A percentile compares a stretch with the other conserved stretches of the same genome.
phyloP scores from a whole-genome alignment of 257 asterid genomes.

The Solanum gracilifrons region DNA sequence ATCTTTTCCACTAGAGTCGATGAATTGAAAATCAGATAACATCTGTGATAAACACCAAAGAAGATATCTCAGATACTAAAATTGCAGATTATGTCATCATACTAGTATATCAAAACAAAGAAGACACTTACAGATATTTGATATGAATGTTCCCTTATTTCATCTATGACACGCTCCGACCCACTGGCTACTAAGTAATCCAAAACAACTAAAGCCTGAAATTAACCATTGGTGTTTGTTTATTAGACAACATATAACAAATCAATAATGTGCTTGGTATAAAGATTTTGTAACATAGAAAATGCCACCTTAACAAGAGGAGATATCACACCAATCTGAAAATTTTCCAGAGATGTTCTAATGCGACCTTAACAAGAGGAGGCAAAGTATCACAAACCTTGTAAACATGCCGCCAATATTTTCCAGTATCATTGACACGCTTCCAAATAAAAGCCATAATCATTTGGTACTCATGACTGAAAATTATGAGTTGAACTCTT shows the following conservation, averaged over 20 bases:
- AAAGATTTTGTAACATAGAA: neutral
- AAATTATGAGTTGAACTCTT: neutral
- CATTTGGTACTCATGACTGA: constrained; percentile 93
- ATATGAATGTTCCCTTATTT: constrained; percentile 86
- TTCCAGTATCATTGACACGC: constrained; percentile 88
- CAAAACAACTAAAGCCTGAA: constrained; percentile 80
- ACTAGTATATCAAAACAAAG: neutral
- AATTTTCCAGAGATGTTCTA: neutral
- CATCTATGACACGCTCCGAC: constrained; percentile 88
- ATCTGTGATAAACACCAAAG: constrained; percentile 36
- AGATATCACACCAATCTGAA: neutral
- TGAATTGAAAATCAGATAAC: constrained; percentile 85
- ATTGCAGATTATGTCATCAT: neutral
- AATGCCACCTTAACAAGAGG: neutral
- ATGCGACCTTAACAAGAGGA: neutral
- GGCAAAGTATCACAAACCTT: constrained; percentile 41
- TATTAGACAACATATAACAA: neutral
- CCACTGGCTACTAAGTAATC: constrained; percentile 95
- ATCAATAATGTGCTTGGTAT: neutral
- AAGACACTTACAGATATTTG: constrained; percentile 77
- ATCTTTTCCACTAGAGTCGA: constrained; percentile 90
- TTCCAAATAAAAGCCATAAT: constrained; percentile 93
- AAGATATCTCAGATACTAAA: neutral
- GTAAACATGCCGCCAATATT: constrained; percentile 97
- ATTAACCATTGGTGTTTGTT: neutral